Conservation (phyloP, 2,329 filamentous ascomycete species). For the Trichoderma hamatum region DNA sequence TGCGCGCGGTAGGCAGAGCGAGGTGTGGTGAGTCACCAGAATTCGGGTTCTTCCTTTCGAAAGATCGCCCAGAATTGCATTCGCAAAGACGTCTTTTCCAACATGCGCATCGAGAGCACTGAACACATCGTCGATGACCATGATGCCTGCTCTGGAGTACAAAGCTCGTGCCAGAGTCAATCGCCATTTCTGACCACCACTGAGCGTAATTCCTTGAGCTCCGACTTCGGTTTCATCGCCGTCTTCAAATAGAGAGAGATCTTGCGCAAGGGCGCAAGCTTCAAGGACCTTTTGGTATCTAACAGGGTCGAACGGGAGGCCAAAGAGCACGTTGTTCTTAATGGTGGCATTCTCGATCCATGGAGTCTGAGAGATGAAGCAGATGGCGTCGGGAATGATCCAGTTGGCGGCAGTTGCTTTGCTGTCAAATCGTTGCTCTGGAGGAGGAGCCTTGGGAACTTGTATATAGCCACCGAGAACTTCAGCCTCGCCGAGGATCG, state of each 20-base stretch:
- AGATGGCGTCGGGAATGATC: slow-evolving; percentile 11
- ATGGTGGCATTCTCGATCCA: slow-evolving; percentile 80
- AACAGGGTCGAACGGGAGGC: slow-evolving; percentile 63
- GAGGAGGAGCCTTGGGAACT: slow-evolving; percentile 9
- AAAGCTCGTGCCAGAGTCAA: slow-evolving; percentile 33
- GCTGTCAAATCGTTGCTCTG: background rate
- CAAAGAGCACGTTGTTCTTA: slow-evolving; percentile 72
- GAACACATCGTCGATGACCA: slow-evolving; percentile 63
- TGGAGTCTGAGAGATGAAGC: slow-evolving; percentile 60
- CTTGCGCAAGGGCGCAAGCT: slow-evolving; percentile 70
- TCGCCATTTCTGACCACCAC: slow-evolving; percentile 30
- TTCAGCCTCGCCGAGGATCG: slow-evolving; percentile 24
- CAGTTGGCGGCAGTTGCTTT: slow-evolving; percentile 3
- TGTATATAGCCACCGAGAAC: slow-evolving; percentile 21
- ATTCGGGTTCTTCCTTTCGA: slow-evolving; percentile 26
- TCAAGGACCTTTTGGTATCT: slow-evolving; percentile 69
- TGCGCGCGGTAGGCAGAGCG: slow-evolving; percentile 7
- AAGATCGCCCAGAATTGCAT: slow-evolving; percentile 8
- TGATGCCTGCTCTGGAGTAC: slow-evolving; percentile 29
- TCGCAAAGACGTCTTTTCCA: slow-evolving; percentile 15
- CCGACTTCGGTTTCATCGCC: slow-evolving; percentile 68
- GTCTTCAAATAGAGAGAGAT: slow-evolving; percentile 69
- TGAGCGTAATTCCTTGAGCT: slow-evolving; percentile 28
- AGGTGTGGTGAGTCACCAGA: slow-evolving; percentile 26
- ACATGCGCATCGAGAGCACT: slow-evolving; percentile 20